Evolutionary conservation across 805 yeast genomes (phyloP).

Genomic region (Tetrapisispora phaffii): DNA sequence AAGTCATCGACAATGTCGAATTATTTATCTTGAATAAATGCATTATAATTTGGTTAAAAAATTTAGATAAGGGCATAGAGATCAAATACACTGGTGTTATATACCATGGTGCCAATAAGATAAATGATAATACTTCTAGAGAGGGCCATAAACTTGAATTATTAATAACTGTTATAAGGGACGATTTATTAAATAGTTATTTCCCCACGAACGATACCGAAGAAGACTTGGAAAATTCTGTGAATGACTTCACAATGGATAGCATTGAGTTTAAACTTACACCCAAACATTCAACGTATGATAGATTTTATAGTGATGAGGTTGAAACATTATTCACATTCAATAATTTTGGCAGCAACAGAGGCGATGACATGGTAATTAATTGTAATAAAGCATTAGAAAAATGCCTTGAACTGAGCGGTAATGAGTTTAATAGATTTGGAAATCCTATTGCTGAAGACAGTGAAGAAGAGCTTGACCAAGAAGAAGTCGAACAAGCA

Average conservation of each 20-base stretch:
- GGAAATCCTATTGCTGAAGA: slow-evolving; percentile 3
- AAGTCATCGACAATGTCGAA: slow-evolving; percentile 18
- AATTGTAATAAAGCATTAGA: slow-evolving; percentile 32
- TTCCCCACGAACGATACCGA: slow-evolving; percentile 11
- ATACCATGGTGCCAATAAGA: slow-evolving; percentile 24
- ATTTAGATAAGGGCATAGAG: slow-evolving; percentile 30
- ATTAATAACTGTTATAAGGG: slow-evolving; percentile 22
- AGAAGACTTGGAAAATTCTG: neutral
- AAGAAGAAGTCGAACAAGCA: slow-evolving; percentile 1
- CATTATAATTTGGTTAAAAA: slow-evolving; percentile 33
- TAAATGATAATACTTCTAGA: slow-evolving; percentile 4
- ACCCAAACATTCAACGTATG: slow-evolving; percentile 31
- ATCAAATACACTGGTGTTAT: slow-evolving; percentile 27
- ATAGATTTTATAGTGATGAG: slow-evolving; percentile 28
- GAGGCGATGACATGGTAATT: slow-evolving; percentile 32
- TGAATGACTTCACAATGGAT: slow-evolving; percentile 8
- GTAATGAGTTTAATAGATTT: slow-evolving; percentile 7
- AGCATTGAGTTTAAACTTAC: slow-evolving; percentile 29
- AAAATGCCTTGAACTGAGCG: slow-evolving; percentile 26
- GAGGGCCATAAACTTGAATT: slow-evolving; percentile 25
- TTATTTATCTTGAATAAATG: slow-evolving; percentile 32
- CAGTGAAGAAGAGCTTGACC: slow-evolving; percentile 1
- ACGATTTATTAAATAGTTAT: slow-evolving; percentile 14
- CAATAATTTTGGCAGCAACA: slow-evolving; percentile 32
- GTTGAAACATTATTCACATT: slow-evolving; percentile 31